These are phyloP conservation scores for Talaromyces sp. DNA, from an alignment of 2,329 filamentous ascomycete species.

Conservation along the genomic window DNA sequence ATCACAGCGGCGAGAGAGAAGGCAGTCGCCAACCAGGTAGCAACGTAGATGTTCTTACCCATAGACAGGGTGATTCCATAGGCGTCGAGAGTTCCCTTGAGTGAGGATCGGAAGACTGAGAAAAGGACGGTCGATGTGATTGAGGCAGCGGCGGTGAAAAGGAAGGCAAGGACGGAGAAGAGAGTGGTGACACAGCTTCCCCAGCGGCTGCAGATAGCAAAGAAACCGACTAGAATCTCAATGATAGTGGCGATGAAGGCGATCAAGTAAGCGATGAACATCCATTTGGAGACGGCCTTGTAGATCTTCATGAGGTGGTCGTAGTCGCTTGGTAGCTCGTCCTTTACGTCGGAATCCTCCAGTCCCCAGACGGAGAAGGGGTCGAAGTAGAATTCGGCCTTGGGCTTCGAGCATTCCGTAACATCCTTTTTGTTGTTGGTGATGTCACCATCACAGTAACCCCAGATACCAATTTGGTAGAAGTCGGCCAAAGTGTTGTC, in stretches of 20 bases:
- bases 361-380: constrained; percentile 68
- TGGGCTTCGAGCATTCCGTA: constrained; percentile 67
- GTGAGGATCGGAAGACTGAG: constrained; percentile 54
- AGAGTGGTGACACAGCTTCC: constrained; percentile 83
- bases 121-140: constrained; percentile 75
- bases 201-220: constrained; percentile 79
- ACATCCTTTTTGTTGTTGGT: constrained; percentile 56
- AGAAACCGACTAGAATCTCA: constrained; percentile 76
- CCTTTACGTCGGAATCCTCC: constrained; percentile 55
- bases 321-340: constrained; percentile 69
- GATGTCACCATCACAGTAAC: constrained; percentile 72
- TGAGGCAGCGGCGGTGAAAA: constrained; percentile 68
- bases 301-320: constrained; percentile 72
- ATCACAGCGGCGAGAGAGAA: constrained; percentile 74
- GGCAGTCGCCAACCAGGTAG: constrained; percentile 77
- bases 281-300: constrained; percentile 74
- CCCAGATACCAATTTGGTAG: constrained; percentile 84
- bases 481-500: constrained; percentile 67
- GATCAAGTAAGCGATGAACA: constrained; percentile 77
- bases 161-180: constrained; percentile 60
- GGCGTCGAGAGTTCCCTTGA: constrained; percentile 64
- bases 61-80: constrained; percentile 72
- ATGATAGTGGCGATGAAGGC: constrained; percentile 69
- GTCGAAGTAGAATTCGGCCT: constrained; percentile 76
- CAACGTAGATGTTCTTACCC: constrained; percentile 69